These are phyloP conservation scores for Hemileia vastatrix DNA, from an alignment of 1,284 basidiomycete species.

Conservation along the genomic window DNA sequence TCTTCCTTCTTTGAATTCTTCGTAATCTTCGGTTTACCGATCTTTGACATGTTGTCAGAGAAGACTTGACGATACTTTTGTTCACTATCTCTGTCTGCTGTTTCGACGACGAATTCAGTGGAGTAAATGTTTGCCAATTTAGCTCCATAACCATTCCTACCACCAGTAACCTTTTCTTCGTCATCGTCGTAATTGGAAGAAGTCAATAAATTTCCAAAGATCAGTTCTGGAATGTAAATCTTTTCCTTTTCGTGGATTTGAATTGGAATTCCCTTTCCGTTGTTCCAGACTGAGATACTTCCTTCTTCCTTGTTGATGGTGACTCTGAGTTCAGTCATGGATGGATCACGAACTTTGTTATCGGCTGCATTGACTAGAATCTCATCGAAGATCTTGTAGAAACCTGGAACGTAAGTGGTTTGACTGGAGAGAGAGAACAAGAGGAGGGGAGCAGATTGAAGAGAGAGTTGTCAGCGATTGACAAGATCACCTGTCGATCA, in stretches of 20 bases:
- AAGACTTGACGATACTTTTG: slow-evolving; percentile 42
- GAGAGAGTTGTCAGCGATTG: too few relatives aligned
- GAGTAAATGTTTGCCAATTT: slow-evolving; percentile 49
- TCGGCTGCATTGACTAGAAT: slow-evolving; percentile 98
- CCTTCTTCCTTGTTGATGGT: slow-evolving; percentile 73
- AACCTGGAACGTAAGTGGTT: slow-evolving; percentile 88
- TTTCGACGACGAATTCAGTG: slow-evolving; percentile 42
- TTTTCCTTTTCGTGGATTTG: slow-evolving; percentile 88
- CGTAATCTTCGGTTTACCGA: slow-evolving; percentile 39
- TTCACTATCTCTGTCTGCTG: slow-evolving; percentile 37
- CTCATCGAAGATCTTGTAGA: slow-evolving; percentile 99
- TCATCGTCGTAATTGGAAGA: slow-evolving; percentile 93
- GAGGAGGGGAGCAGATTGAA: too few relatives aligned
- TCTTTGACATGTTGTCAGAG: slow-evolving; percentile 39
- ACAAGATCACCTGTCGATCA: too few relatives aligned
- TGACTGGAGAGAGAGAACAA: slow-evolving; percentile 46
- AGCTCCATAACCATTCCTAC: slow-evolving; percentile 95
- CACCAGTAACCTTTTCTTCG: slow-evolving; percentile 96
- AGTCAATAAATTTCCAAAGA: slow-evolving; percentile 63
- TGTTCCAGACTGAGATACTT: slow-evolving; percentile 86
- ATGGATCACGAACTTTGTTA: slow-evolving; percentile 78
- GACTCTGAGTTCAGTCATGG: slow-evolving; percentile 80
- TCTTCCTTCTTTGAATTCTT: slow-evolving; percentile 35
- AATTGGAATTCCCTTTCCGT: slow-evolving; percentile 89
- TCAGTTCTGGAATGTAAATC: slow-evolving; percentile 93